Base-by-base conservation (phyloP, 352 stramenopile species). In the Blastocystis sp. region DNA sequence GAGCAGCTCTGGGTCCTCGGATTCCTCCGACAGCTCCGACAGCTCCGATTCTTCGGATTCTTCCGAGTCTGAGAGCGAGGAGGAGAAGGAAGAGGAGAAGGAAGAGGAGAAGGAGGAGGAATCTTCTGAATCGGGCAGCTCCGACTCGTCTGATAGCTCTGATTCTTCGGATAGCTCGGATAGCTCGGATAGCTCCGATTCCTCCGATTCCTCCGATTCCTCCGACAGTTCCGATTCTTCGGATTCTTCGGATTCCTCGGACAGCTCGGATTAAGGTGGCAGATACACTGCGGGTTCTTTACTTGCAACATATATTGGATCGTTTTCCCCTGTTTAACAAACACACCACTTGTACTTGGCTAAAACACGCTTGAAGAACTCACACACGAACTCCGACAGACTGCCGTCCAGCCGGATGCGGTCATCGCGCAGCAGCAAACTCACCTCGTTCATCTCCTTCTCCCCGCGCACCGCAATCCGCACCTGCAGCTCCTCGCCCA, bases 321-420 rank as follows among this genome's bases (percentile, higher is more conserved):
- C 56, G 34, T 21, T 34, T 79, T 65, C 4, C 28, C 43, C 3
- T 81, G 43, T 81, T 81, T 81, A 81, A 81, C 48, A 81, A 64
- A 81, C 41, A 81, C 3, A 48, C 7, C 19, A 81, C 23, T 60
- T 56, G 28, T 81, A 81, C 40, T 81, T 81, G 17, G 14, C 28
- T 60, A 81, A 66, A 53, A 81, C 71, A 7, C 23, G 64, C 28
- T 81, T 81, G 48, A 81, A 81, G 52, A 81, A 81, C 23, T 53
- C 56, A 65, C 71, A 81, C 23, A 81, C 71, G 66, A 81, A 81
- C 56, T 81, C 71, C 17, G 71, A 81, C 9, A 81, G 45, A 43
- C 48, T 65, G 53, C 40, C 41, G 43, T 81, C 71, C 41, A 65
- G 14, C 45, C 53, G 48, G 14, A 81, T 53, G 21, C 71, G 71